phyloP scores from a whole-genome alignment of 2,329 filamentous ascomycete species.

The Aspergillus costaricaensis region DNA sequence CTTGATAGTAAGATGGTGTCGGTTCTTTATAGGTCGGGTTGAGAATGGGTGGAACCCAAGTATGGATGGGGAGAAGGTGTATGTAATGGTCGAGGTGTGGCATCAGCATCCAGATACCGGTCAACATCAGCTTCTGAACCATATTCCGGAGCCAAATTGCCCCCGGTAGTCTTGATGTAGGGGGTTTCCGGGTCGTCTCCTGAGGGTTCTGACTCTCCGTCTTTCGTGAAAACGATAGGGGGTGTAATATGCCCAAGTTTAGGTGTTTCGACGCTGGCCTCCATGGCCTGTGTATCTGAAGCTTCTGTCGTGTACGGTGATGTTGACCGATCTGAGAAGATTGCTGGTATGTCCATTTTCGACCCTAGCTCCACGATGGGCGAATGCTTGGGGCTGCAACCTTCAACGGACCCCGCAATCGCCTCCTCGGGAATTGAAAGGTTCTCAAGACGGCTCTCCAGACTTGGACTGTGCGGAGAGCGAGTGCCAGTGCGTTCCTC shows the following conservation, averaged over 20 bases:
- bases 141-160: conserved; percentile 18
- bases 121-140: conserved; percentile 23
- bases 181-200: conserved; percentile 21
- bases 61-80: conserved; percentile 30
- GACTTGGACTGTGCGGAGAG: conserved; percentile 19
- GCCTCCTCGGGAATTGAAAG: conserved; percentile 40
- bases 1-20: conserved; percentile 11
- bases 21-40: conserved; percentile 24
- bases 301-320: conserved; percentile 13
- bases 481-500: conserved; percentile 28
- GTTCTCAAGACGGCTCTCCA: conserved; percentile 37
- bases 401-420: conserved; percentile 30
- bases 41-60: conserved; percentile 30
- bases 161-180: conserved; percentile 24
- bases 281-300: conserved; percentile 1
- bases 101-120: conserved; percentile 33
- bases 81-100: conserved; percentile 37
- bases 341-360: conserved; percentile 5
- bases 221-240: conserved; percentile 25
- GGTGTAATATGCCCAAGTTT: conserved; percentile 35
- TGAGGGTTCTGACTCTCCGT: neutral
- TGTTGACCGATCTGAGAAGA: conserved; percentile 13
- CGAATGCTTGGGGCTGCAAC: conserved; percentile 26
- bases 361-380: conserved; percentile 21
- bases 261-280: conserved; percentile 13